A percentile compares a stretch with the other conserved stretches of the same genome.
These are phyloP conservation scores for Nyctanthes arbortristis DNA, from an alignment of 257 asterid species.

Conservation along the genomic window DNA sequence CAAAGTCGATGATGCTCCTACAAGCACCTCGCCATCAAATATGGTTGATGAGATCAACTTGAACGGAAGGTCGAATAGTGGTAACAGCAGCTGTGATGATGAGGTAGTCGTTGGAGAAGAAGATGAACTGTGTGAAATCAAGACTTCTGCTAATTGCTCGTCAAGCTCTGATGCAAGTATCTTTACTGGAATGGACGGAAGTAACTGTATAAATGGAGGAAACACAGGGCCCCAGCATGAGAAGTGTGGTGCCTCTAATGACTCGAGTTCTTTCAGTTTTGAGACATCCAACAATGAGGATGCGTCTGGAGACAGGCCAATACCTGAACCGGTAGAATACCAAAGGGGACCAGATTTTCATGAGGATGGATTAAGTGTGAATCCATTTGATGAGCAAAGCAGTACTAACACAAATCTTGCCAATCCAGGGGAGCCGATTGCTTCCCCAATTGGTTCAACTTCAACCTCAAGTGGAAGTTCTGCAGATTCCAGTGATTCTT, in stretches of 20 bases:
- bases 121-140: conserved; percentile 57
- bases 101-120: conserved; percentile 95
- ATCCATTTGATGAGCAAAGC: conserved; percentile 64
- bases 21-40: conserved; percentile 61
- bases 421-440: conserved; percentile 28
- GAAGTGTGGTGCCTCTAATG: conserved; percentile 39
- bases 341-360: conserved; percentile 61
- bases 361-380: conserved; percentile 52
- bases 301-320: conserved; percentile 73
- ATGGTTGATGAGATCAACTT: conserved; percentile 57
- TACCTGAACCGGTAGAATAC: conserved; percentile 95
- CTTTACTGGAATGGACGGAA: conserved; percentile 30
- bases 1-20: conserved; percentile 45
- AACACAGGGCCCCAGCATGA: conserved; percentile 26
- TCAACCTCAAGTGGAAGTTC: conserved; percentile 46
- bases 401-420: conserved; percentile 27
- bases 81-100: conserved; percentile 71
- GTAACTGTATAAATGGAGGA: conserved; percentile 30
- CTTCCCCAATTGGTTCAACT: conserved; percentile 32
- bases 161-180: conserved; percentile 30
- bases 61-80: conserved; percentile 55
- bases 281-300: conserved; percentile 72
- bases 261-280: conserved; percentile 54
- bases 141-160: conserved; percentile 40
- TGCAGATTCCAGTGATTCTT: conserved; percentile 35